Conservation (phyloP, 495 filamentous ascomycete genomes). For the Tuber indicum region DNA sequence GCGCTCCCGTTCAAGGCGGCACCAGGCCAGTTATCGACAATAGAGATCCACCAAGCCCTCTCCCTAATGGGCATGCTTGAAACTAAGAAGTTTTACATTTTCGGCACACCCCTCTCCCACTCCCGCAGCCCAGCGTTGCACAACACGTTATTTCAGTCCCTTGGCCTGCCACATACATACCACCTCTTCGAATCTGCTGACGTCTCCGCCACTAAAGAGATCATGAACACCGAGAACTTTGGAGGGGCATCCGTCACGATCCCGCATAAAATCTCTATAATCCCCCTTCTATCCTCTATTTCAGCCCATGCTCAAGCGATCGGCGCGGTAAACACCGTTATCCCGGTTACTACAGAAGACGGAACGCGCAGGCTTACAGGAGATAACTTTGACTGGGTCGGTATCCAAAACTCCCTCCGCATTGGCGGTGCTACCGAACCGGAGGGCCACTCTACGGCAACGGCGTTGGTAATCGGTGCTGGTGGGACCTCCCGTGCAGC, state of each 20-base stretch:
- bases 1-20: constrained; percentile 84
- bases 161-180: constrained; percentile 85
- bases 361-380: constrained; percentile 57
- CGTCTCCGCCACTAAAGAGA: constrained; percentile 55
- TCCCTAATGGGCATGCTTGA: constrained; percentile 73
- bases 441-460: constrained; percentile 24
- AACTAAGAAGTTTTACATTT: constrained; percentile 71
- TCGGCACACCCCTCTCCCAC: constrained; percentile 71
- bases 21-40: constrained; percentile 85
- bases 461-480: constrained; percentile 72
- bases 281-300: constrained; percentile 71
- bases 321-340: constrained; percentile 92
- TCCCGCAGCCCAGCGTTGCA: constrained; percentile 85
- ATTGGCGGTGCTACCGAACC: constrained; percentile 55
- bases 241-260: constrained; percentile 95
- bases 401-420: constrained; percentile 78
- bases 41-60: constrained; percentile 75
- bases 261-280: constrained; percentile 84
- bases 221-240: constrained; percentile 68
- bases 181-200: constrained; percentile 60
- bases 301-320: constrained; percentile 71
- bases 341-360: constrained; percentile 48
- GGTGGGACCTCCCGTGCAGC: constrained; percentile 90
- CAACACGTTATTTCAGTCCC: constrained; percentile 71
- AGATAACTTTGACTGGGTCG: constrained; percentile 94